Evolutionary conservation across 169 alveolate species (phyloP), one percentile per base, ranked within the genome.

Genomic region (Babesia ovis): DNA sequence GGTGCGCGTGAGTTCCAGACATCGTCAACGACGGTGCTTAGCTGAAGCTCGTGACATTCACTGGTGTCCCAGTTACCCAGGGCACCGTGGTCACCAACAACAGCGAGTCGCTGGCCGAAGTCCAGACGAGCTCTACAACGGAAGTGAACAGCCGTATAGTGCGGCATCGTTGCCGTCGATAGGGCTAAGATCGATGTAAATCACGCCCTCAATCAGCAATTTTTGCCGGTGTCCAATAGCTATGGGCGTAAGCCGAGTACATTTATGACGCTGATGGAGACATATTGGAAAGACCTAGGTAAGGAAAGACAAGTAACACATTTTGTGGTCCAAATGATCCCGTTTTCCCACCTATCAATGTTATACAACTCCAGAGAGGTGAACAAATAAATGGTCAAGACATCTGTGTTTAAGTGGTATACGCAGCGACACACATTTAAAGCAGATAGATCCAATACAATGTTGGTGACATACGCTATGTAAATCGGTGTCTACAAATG

Each of bases 1-100:
- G 89, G 89, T 32, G 69, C 45, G n/a, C 18, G 45, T 16, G 89
- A 81, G 42, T 34, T 72, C 89, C 89, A 81, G 23, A 81, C 73
- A 23, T 70, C 79, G 23, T 81, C 85, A 16, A 55, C 81, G 27
- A 68, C 62, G 54, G 27, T 27, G 42, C 80, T 70, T 25, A 22
- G 46, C 23, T 11, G 56, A 8, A 81, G 64, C 56, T 59, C 59
- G 50, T 81, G 85, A 29, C 59, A 25, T 16, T 2, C 46, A 14
- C 18, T 35, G 31, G 37, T 5, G 11, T 81, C 85, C 84, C 85
- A 71, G 61, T 71, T 62, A 41, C 89, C 89, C 56, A 81, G 67
- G 23, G 64, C 62, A 37, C 39, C 32, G 66, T 58, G 69, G 55
- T 76, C 73, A 20, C 89, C 89, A 8, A 81, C 73, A 18, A 72